These are phyloP conservation scores for Cutaneotrichosporon sp. DNA, from an alignment of 1,284 basidiomycete genomes.

Conservation along the genomic window DNA sequence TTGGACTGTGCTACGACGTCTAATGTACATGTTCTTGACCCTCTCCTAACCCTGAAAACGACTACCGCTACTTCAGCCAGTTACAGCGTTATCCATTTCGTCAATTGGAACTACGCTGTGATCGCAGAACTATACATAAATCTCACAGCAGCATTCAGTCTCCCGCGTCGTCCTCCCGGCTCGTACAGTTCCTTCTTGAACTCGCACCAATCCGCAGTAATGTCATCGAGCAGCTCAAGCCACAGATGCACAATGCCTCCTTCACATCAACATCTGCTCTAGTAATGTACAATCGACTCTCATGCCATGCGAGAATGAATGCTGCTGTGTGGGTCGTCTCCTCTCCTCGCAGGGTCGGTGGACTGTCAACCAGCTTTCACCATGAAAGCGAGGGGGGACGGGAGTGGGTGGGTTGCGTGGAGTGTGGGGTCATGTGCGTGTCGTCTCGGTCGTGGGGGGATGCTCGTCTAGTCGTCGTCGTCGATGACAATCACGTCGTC, in stretches of 20 bases:
- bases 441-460: background rate
- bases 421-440: background rate
- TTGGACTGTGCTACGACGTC: too few species aligned
- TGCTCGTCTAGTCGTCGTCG: conserved; percentile 22
- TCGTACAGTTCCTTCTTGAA: too few species aligned
- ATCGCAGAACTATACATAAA: too few species aligned
- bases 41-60: too few species aligned
- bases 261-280: background rate
- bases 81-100: too few species aligned
- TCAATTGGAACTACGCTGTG: too few species aligned
- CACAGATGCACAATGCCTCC: background rate
- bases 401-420: background rate
- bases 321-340: background rate
- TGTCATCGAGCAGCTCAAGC: background rate
- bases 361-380: background rate
- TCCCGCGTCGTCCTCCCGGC: too few species aligned
- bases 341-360: background rate
- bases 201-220: too few species aligned
- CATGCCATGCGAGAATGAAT: conserved; percentile 11
- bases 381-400: background rate
- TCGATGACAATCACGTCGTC: conserved; percentile 47
- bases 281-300: background rate
- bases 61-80: too few species aligned
- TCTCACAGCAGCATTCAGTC: too few species aligned
- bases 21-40: too few species aligned